Base-by-base conservation (phyloP, 31 red algal species). In the Asparagopsis taxiformis region DNA sequence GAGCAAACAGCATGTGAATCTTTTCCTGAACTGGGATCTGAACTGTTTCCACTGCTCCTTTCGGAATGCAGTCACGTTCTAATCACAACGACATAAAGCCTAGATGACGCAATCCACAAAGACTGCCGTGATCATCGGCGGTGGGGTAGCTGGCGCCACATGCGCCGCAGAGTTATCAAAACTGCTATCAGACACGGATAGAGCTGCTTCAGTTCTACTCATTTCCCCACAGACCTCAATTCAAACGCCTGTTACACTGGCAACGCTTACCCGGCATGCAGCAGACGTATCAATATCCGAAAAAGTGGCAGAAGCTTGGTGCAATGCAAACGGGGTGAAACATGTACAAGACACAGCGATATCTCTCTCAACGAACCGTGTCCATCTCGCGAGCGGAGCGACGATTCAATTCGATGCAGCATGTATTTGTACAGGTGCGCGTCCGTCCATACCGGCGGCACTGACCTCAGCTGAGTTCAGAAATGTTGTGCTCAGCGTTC, bases 91-190 rank as follows among this genome's bases (percentile, higher is more conserved):
- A n/a, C 11, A 8, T 25, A 22, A 21, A 39, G 7, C 51, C 6
- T 51, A 22, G 7, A 2, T 20, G 1, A 51, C 57, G 60, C 59
- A 37, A 21, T 5, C 43, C 13, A 17, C 3, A 3, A 65, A 55
- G 33, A 48, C 59, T 3, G 77, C 65, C 0, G 55, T 84, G 37
- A 44, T 84, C 28, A 29, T 84, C 60, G 80, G 80, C 19, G 80
- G 80, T 7, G 80, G 80, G 13, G 68, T 84, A 16, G 80, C 80
- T 19, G 80, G 80, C 9, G 59, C 80, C 10, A 74, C 80, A 29
- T 84, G 80, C 29, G 66, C 69, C 20, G 28, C 32, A 49, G 26
- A 57, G 23, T 48, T 84, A 38, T 41, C 59, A 16, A 38, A 38
- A 1, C 43, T 72, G 34, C 9, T 32, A 2, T 48, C 48, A 2